These are phyloP conservation scores for Sporisorium exsertum DNA, from an alignment of 1,284 basidiomycete genomes.

Conservation along the genomic window DNA sequence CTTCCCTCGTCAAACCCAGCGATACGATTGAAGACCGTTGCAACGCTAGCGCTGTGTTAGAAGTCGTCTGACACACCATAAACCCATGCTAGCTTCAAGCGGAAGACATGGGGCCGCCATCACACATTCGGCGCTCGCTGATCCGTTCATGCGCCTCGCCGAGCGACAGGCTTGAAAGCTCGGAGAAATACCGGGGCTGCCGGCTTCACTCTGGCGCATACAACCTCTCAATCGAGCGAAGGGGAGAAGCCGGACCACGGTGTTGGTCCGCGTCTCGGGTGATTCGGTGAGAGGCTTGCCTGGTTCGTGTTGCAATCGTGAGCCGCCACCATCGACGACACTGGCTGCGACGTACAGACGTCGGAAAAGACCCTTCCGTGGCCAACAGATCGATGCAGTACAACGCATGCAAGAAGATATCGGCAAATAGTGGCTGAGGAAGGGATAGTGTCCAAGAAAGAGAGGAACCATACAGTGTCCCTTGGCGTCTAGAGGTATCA, in stretches of 20 bases:
- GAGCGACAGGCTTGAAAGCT: background rate
- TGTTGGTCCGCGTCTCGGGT: background rate
- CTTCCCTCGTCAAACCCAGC: background rate
- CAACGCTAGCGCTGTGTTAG: background rate
- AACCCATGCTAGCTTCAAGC: background rate
- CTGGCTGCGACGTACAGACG: background rate
- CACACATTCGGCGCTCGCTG: background rate
- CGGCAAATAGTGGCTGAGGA: background rate
- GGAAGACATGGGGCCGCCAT: background rate
- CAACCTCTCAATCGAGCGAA: no score
- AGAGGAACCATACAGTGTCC: no score
- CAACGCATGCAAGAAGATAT: conserved; percentile 2
- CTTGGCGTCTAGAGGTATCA: background rate
- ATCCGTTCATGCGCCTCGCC: background rate
- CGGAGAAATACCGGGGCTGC: background rate
- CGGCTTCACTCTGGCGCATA: background rate
- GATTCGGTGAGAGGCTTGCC: background rate
- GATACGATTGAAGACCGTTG: background rate
- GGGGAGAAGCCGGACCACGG: no score
- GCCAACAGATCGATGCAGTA: background rate
- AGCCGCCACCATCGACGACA: background rate
- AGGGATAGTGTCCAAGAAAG: background rate
- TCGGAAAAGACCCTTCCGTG: conserved; percentile 12
- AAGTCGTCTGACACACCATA: conserved; percentile 1
- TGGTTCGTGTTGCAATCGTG: background rate